Conservation (phyloP, 1,284 basidiomycete genomes). For the Cryptococcus sp. region DNA sequence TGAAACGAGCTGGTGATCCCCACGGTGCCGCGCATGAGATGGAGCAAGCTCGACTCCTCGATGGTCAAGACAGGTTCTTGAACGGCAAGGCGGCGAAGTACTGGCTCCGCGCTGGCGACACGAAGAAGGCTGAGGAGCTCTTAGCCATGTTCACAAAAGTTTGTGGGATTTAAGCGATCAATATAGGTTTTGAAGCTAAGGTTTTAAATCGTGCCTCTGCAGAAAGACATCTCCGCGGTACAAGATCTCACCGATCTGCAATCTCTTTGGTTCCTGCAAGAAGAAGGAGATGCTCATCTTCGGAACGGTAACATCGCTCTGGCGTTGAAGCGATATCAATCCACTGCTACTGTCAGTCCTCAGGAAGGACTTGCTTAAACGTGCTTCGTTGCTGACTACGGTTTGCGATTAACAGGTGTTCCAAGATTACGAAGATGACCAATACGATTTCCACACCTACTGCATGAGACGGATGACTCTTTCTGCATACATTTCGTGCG, state of each 20-base stretch:
- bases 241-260: conserved; percentile 96
- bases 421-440: conserved; percentile 88
- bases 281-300: conserved; percentile 74
- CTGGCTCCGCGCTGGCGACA: conserved; percentile 73
- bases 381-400: background rate
- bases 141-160: conserved; percentile 89
- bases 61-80: conserved; percentile 93
- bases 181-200: background rate
- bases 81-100: conserved; percentile 96
- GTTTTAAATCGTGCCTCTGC: conserved; percentile 49
- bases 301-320: conserved; percentile 69
- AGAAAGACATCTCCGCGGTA: conserved; percentile 75
- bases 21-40: conserved; percentile 72
- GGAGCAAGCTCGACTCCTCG: conserved; percentile 80
- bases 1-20: conserved; percentile 84
- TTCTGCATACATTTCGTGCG: conserved; percentile 77
- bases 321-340: conserved; percentile 83
- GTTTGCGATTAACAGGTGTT: conserved; percentile 62
- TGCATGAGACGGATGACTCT: conserved; percentile 87
- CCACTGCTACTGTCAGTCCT: conserved; percentile 66
- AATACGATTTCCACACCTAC: conserved; percentile 98
- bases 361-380: background rate
- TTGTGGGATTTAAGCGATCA: background rate
- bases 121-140: conserved; percentile 71
- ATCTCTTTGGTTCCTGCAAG: conserved; percentile 80